Evolutionary conservation across 2,329 filamentous ascomycete genomes (phyloP).

Genomic region (Trichoderma sp.): DNA sequence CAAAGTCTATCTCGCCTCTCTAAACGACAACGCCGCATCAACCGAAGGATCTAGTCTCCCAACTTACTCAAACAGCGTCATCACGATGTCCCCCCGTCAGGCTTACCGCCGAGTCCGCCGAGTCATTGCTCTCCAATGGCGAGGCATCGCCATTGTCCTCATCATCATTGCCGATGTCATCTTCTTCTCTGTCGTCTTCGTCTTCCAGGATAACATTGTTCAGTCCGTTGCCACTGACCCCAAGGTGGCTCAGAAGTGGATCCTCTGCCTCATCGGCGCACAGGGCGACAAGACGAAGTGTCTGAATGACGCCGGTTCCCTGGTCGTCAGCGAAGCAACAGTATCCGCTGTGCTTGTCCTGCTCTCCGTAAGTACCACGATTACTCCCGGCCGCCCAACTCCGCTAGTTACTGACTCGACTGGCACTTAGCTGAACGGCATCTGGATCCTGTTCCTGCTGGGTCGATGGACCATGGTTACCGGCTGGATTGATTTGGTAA

Average conservation of each 20-base stretch:
- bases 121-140: constrained; percentile 90
- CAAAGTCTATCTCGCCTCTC: constrained; percentile 85
- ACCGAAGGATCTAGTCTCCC: constrained; percentile 71
- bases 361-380: constrained; percentile 60
- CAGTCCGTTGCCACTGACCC: constrained; percentile 54
- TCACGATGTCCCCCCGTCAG: constrained; percentile 75
- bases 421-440: constrained; percentile 65
- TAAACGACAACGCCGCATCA: constrained; percentile 68
- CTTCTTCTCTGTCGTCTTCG: constrained; percentile 89
- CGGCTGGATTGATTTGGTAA: constrained; percentile 72
- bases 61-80: constrained; percentile 67
- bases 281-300: constrained; percentile 63
- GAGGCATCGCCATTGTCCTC: constrained; percentile 83
- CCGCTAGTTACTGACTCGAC: constrained; percentile 25
- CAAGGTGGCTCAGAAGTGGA: constrained; percentile 59
- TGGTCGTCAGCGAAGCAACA: constrained; percentile 73
- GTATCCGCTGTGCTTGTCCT: constrained; percentile 79
- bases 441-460: constrained; percentile 81
- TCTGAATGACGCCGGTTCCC: constrained; percentile 51
- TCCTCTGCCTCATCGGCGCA: constrained; percentile 62
- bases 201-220: constrained; percentile 76
- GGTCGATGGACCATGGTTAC: constrained; percentile 79
- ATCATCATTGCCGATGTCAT: constrained; percentile 89
- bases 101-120: constrained; percentile 83
- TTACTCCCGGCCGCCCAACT: background rate